Evolutionary conservation across 768 basidiomycete genomes (phyloP).

Genomic region (Leccinum rimulosum): DNA sequence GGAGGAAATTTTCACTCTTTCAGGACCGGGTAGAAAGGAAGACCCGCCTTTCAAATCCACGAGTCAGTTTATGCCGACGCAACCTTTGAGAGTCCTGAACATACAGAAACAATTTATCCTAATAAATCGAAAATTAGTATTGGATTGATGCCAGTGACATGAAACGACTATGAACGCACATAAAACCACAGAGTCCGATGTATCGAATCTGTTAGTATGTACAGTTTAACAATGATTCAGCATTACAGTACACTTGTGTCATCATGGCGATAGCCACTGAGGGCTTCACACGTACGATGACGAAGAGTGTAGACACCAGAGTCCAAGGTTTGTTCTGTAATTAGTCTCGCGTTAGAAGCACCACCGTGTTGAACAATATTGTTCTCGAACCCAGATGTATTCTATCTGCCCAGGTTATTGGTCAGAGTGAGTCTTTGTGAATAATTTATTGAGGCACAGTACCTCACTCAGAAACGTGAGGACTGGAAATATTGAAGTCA

Average conservation of each 20-base stretch:
- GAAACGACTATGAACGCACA: background rate
- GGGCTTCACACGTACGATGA: conserved; percentile 6
- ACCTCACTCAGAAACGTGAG: conserved; percentile 12
- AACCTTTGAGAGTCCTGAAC: background rate
- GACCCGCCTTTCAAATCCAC: background rate
- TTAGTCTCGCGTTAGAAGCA: background rate
- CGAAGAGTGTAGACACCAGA: conserved; percentile 8
- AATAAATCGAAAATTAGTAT: background rate
- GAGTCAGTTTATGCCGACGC: background rate
- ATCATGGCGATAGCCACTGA: background rate
- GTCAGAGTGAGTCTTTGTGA: background rate
- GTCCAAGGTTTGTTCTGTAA: conserved; percentile 7
- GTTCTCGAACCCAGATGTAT: conserved; percentile 13
- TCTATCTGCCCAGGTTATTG: conserved; percentile 2
- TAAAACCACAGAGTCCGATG: background rate
- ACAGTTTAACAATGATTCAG: background rate
- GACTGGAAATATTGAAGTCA: background rate
- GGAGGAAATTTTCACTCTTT: background rate
- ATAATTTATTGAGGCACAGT: background rate
- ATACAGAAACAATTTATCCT: background rate
- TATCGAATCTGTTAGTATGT: background rate
- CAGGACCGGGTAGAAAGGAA: conserved; percentile 11
- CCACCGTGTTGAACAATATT: too few relatives aligned
- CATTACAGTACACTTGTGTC: too few relatives aligned
- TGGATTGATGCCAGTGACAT: too few relatives aligned